phyloP scores from a whole-genome alignment of 495 filamentous ascomycete species.

The Podospora australis region DNA sequence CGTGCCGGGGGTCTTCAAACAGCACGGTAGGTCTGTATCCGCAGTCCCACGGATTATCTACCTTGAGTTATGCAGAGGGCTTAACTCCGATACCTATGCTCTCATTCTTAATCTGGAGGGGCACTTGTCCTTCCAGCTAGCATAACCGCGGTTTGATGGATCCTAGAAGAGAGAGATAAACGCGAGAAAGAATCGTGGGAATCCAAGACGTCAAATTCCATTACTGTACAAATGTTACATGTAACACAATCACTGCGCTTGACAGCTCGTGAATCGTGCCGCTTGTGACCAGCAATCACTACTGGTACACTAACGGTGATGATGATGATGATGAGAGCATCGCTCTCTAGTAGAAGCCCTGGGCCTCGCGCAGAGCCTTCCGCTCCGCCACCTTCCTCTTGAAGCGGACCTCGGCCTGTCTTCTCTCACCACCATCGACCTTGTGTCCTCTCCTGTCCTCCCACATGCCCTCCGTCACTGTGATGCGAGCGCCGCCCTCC shows the following conservation, averaged over 20 bases:
- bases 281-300: not conserved
- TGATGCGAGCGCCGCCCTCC: slow-evolving; percentile 57
- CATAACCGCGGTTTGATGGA: too few species aligned
- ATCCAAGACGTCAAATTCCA: slow-evolving; percentile 5
- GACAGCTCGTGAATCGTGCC: not conserved
- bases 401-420: slow-evolving; percentile 71
- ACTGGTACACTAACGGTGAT: not conserved
- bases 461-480: slow-evolving; percentile 80
- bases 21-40: too few species aligned
- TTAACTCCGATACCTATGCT: too few species aligned
- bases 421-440: slow-evolving; percentile 92
- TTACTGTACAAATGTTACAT: slow-evolving; percentile 25
- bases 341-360: slow-evolving; percentile 20
- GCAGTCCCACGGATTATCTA: too few species aligned
- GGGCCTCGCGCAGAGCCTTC: slow-evolving; percentile 35
- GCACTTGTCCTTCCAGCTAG: too few species aligned
- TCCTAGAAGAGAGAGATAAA: too few species aligned
- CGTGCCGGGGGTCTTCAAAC: too few species aligned
- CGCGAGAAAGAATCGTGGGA: too few species aligned
- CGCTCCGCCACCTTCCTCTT: slow-evolving; percentile 45
- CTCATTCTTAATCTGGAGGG: too few species aligned
- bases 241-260: not conserved
- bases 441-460: slow-evolving; percentile 77
- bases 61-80: too few species aligned
- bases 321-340: not conserved